phyloP scores from a whole-genome alignment of 352 stramenopile genomes.

The Phytophthora macrochlamydospora region DNA sequence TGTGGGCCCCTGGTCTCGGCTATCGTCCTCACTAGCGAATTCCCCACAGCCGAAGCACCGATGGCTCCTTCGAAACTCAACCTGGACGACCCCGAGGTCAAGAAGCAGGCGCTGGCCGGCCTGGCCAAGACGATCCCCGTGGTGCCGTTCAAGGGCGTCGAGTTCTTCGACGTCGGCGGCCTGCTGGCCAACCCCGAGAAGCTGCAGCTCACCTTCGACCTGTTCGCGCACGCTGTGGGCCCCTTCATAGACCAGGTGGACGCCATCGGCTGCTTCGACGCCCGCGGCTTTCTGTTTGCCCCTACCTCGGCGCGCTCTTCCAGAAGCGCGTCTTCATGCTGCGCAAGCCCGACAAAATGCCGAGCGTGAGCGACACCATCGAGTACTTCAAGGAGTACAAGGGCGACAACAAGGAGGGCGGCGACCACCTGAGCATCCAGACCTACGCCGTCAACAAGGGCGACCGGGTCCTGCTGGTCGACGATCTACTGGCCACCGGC shows the following conservation, averaged over 20 bases:
- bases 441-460: slow-evolving; percentile 72
- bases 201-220: slow-evolving; percentile 93
- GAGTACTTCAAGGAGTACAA: slow-evolving; percentile 95
- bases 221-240: slow-evolving; percentile 83
- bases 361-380: slow-evolving; percentile 90
- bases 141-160: slow-evolving; percentile 96
- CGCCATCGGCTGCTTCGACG: slow-evolving; percentile 94
- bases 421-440: slow-evolving; percentile 90
- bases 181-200: slow-evolving; percentile 89
- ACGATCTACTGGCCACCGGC: slow-evolving; percentile 97
- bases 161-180: slow-evolving; percentile 98
- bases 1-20: slow-evolving; percentile 7
- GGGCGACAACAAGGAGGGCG: slow-evolving; percentile 83
- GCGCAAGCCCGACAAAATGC: slow-evolving; percentile 98
- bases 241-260: slow-evolving; percentile 64
- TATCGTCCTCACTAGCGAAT: slow-evolving; percentile 32
- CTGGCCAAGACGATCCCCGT: slow-evolving; percentile 93
- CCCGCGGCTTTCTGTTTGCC: slow-evolving; percentile 96
- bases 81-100: slow-evolving; percentile 53
- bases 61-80: slow-evolving; percentile 39
- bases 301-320: slow-evolving; percentile 94
- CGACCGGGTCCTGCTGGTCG: slow-evolving; percentile 95
- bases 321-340: slow-evolving; percentile 99
- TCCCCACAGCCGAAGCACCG: slow-evolving; percentile 17
- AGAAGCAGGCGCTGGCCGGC: slow-evolving; percentile 53